Base-by-base conservation (phyloP, 192 early-diverging fungal species). In the Martensiomyces pterosporus region DNA sequence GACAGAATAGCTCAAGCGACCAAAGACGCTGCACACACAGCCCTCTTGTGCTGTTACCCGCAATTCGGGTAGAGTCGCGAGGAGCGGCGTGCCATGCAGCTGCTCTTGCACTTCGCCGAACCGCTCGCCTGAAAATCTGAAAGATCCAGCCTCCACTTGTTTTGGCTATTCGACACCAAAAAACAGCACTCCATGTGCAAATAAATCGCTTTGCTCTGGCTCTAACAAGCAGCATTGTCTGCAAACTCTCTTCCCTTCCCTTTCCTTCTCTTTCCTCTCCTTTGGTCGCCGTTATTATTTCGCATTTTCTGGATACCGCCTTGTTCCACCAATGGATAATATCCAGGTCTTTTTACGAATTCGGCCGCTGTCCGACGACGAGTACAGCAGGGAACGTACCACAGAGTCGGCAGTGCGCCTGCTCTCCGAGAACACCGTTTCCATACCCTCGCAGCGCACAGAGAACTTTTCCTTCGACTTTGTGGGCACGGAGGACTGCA, bases 401-500 rank as follows among this genome's bases (percentile, higher is more conserved):
- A 49, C 67, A 32, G 54, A 63, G 57, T 67, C 56, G 5, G 58
- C 76, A 29, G 66, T 78, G 24, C 65, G 67, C 24, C 59, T 73
- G 24, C 57, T 71, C 15, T 47, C 75, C 9, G 67, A 68, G 9
- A 71, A 51, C 49, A 55, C 58, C 0, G 76, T 75, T 9, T 66
- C 75, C 8, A 64, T 80, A 25, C 57, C 79, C 35, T 74, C 75
- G 22, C 67, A 69, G 52, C 75, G 75, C 45, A 64, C 55, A 13
- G 82, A 84, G n/a, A 79, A 64, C 25, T 85, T 85, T 44, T 76
- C 79, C 24, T 85, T 82, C 52, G 83, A 85, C 62, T 77, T 76
- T 49, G 80, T 82, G 21, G 82, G 82, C n/a, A 62, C 64, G 14
- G 70, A 79, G 42, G 49, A 55, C 42, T 79, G 72, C 39, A 47